A percentile compares a stretch with the other conserved stretches of the same genome.
phyloP scores from a whole-genome alignment of 1,284 basidiomycete genomes.

The Melampsora americana region DNA sequence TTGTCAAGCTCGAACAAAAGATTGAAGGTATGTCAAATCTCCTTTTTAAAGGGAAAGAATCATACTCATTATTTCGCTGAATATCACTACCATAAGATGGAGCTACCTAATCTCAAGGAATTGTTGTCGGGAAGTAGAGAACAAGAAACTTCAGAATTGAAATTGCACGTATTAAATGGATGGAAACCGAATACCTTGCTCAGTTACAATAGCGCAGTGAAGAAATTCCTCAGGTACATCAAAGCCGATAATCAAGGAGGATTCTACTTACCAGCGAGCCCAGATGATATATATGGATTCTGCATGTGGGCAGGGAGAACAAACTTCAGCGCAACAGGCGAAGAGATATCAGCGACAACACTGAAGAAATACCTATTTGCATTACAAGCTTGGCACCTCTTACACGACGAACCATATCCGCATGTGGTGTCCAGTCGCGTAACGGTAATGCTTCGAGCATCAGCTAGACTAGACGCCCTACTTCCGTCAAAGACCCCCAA shows the following conservation, averaged over 20 bases:
- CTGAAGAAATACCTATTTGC: constrained; percentile 7
- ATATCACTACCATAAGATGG: not conserved
- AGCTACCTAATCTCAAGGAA: not conserved
- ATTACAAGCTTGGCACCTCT: too few species aligned
- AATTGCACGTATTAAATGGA: not conserved
- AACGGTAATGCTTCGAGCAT: not conserved
- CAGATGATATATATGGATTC: not conserved
- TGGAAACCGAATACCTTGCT: constrained; percentile 13
- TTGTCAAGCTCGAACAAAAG: not conserved
- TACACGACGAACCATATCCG: constrained; percentile 5
- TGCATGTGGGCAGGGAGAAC: constrained; percentile 10
- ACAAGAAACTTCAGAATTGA: too few species aligned
- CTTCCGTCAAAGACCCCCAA: not conserved
- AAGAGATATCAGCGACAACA: constrained; percentile 1
- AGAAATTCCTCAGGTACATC: constrained; percentile 3
- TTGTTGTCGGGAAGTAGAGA: too few species aligned
- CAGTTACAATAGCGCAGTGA: constrained; percentile 1
- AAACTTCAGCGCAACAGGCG: too few species aligned
- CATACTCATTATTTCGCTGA: not conserved
- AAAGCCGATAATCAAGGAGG: not conserved
- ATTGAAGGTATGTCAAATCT: too few species aligned
- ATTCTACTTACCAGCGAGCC: not conserved
- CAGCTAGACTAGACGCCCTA: not conserved
- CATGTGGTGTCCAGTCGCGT: not conserved
- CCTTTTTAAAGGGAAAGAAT: not conserved